Conservation (phyloP, 2,329 filamentous ascomycete species). For the Paraphoma chrysanthemicola region DNA sequence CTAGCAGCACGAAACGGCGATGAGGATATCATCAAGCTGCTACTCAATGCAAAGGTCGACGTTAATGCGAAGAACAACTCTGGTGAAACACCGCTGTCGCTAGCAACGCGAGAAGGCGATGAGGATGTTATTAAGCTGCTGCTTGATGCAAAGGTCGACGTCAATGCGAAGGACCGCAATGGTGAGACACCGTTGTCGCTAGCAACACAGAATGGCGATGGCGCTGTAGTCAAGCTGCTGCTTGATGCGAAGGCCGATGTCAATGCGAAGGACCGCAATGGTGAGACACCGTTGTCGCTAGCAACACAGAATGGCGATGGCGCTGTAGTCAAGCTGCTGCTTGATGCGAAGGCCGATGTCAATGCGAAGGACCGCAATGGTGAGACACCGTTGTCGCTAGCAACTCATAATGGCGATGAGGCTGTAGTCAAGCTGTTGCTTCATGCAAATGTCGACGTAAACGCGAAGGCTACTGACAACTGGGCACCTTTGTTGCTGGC, state of each 20-base stretch:
- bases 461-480: not conserved
- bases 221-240: not conserved
- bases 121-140: no score
- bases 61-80: no score
- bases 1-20: no score
- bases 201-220: not conserved
- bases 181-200: not conserved
- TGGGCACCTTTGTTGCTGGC: not conserved
- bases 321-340: not conserved
- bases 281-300: not conserved
- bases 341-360: not conserved
- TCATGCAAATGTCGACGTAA: not conserved
- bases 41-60: no score
- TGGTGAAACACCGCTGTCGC: no score
- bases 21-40: no score
- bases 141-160: not conserved
- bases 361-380: not conserved
- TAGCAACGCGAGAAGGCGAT: no score
- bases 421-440: not conserved
- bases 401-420: not conserved
- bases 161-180: not conserved
- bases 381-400: not conserved
- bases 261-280: not conserved
- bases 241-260: not conserved
- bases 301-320: not conserved